phyloP scores from a whole-genome alignment of 306 rosid genomes.

The Lathyrus sativus region DNA sequence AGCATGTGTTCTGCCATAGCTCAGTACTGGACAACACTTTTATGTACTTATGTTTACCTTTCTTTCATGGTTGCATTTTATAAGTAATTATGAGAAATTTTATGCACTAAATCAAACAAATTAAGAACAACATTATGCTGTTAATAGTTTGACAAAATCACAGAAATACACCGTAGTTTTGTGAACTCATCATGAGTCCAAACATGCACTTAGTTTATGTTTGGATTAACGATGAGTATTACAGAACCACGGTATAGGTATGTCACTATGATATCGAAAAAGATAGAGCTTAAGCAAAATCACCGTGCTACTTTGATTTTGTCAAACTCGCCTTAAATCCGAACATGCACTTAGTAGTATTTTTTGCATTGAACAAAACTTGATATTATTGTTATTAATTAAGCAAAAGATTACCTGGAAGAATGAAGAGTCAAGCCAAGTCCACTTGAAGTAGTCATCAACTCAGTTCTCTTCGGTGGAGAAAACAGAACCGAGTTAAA shows the following conservation, averaged over 20 bases:
- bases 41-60: constrained; percentile 15
- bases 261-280: too few relatives aligned
- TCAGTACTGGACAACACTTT: constrained; percentile 31
- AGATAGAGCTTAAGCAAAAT: not conserved
- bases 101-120: constrained; percentile 15
- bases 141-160: not conserved
- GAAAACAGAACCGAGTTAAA: constrained; percentile 52
- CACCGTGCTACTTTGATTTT: not conserved
- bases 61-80: constrained; percentile 2
- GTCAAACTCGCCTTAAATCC: not conserved
- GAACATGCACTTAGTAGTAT: not conserved
- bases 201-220: not conserved
- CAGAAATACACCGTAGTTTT: not conserved
- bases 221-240: too few relatives aligned
- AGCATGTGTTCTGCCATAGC: constrained; percentile 44
- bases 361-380: not conserved
- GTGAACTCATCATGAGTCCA: not conserved
- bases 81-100: constrained; percentile 1
- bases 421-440: constrained; percentile 82
- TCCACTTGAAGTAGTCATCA: constrained; percentile 80
- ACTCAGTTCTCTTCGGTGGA: constrained; percentile 45
- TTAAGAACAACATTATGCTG: not conserved
- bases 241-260: too few relatives aligned
- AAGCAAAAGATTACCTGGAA: constrained; percentile 63
- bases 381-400: not conserved